These are phyloP conservation scores for Russula sp. DNA, from an alignment of 768 basidiomycete genomes.

Conservation along the genomic window DNA sequence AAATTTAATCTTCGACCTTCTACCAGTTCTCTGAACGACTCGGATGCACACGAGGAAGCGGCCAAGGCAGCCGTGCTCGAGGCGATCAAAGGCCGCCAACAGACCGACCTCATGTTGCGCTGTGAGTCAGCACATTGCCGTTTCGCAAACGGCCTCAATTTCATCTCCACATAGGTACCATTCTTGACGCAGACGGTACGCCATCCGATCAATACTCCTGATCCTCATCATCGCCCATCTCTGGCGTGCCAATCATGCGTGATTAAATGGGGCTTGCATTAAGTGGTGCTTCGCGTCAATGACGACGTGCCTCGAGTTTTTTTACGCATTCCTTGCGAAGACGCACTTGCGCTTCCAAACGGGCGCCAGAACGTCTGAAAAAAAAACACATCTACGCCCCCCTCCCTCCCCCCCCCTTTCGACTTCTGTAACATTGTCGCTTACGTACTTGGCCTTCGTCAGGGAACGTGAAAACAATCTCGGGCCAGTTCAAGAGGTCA, in stretches of 20 bases:
- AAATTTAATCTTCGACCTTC: constrained; percentile 22
- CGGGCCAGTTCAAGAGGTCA: constrained; percentile 84
- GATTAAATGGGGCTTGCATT: not conserved
- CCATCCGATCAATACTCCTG: constrained; percentile 12
- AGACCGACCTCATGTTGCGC: constrained; percentile 83
- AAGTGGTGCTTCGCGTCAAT: not conserved
- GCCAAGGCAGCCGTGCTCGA: constrained; percentile 70
- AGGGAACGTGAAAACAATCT: constrained; percentile 84
- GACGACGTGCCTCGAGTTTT: constrained; percentile 8
- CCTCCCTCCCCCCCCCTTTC: not conserved
- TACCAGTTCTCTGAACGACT: constrained; percentile 19
- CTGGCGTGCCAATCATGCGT: constrained; percentile 26
- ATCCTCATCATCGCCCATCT: not conserved
- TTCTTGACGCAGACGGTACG: constrained; percentile 76
- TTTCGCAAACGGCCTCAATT: constrained; percentile 22
- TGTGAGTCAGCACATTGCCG: constrained; percentile 48
- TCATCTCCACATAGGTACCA: constrained; percentile 51
- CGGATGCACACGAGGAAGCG: constrained; percentile 52
- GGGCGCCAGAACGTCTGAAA: constrained; percentile 1
- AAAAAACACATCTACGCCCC: not conserved
- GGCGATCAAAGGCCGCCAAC: constrained; percentile 80
- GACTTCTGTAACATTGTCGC: constrained; percentile 9
- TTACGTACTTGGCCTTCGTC: constrained; percentile 25
- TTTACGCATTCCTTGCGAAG: constrained; percentile 9
- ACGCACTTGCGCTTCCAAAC: constrained; percentile 7